Evolutionary conservation across 805 yeast genomes (phyloP).

Genomic region (Yamadazyma philogaea): DNA sequence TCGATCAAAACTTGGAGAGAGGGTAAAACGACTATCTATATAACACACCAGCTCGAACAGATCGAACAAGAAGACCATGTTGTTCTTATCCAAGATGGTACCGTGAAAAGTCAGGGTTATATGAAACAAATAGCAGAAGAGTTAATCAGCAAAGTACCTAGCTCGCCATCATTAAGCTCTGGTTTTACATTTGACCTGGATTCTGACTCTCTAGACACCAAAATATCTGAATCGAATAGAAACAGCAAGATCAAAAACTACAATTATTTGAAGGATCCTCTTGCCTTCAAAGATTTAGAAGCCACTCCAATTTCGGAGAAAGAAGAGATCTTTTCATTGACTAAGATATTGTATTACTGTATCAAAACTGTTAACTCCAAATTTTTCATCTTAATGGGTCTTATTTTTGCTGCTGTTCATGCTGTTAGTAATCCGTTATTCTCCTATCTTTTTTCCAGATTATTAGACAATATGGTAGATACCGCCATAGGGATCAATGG

Average conservation of each 20-base stretch:
- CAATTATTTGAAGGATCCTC: conserved; percentile 22
- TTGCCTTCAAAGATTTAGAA: conserved; percentile 23
- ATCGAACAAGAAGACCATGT: conserved; percentile 59
- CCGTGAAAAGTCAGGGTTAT: conserved; percentile 27
- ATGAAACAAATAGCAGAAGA: conserved; percentile 10
- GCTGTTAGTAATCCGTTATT: conserved; percentile 75
- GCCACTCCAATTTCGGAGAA: not conserved
- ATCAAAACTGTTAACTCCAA: conserved; percentile 14
- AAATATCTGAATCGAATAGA: not conserved
- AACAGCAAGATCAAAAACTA: conserved; percentile 5
- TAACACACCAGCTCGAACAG: conserved; percentile 73
- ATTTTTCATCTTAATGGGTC: conserved; percentile 44
- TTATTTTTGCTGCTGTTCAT: conserved; percentile 49
- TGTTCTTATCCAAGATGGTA: conserved; percentile 58
- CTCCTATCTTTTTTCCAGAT: conserved; percentile 70
- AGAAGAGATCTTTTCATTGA: conserved; percentile 20
- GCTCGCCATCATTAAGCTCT: not conserved
- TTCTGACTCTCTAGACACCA: not conserved
- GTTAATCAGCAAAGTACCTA: conserved; percentile 7
- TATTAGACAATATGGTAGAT: conserved; percentile 63
- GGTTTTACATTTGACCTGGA: not conserved
- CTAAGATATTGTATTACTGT: conserved; percentile 26
- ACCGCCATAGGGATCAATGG: conserved; percentile 26
- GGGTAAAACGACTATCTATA: conserved; percentile 70
- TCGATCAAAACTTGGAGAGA: conserved; percentile 58